phyloP scores from a whole-genome alignment of 2,329 filamentous ascomycete genomes.

The Plenodomus tracheiphilus region DNA sequence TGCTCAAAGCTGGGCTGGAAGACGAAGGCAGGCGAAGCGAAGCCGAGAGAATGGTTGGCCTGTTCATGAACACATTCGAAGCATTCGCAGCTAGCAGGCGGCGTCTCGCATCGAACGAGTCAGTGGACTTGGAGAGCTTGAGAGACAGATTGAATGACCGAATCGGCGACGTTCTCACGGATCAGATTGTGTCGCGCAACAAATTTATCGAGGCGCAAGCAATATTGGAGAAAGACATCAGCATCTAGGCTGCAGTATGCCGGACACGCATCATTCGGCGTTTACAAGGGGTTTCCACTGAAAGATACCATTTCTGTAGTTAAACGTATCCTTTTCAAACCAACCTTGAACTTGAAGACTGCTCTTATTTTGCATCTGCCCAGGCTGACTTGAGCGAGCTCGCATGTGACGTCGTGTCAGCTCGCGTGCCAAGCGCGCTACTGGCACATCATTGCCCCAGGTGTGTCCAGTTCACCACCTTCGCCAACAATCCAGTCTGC shows the following conservation, averaged over 20 bases:
- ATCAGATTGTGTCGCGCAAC: neutral
- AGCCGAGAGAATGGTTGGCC: constrained; percentile 62
- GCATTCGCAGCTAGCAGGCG: constrained; percentile 53
- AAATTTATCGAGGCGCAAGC: constrained; percentile 18
- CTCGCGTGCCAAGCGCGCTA: constrained; percentile 11
- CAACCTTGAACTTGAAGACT: neutral
- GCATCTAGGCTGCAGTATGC: constrained; percentile 9
- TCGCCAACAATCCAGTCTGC: constrained; percentile 2
- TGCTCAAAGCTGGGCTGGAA: constrained; percentile 57
- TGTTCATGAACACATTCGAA: constrained; percentile 60
- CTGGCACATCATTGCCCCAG: constrained; percentile 7
- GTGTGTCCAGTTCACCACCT: constrained; percentile 10
- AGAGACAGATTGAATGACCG: constrained; percentile 48
- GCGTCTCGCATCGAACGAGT: constrained; percentile 41
- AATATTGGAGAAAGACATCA: constrained; percentile 28
- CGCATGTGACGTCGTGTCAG: constrained; percentile 12
- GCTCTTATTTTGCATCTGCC: neutral
- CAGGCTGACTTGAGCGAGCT: neutral
- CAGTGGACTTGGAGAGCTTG: constrained; percentile 46
- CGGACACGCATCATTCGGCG: constrained; percentile 9
- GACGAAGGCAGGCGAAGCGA: constrained; percentile 61
- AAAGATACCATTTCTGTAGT: constrained; percentile 20
- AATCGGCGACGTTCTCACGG: constrained; percentile 45
- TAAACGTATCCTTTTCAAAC: neutral
- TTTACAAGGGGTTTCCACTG: constrained; percentile 6